phyloP scores from a whole-genome alignment of 2,329 filamentous ascomycete species.

The Diaporthe ampelina region DNA sequence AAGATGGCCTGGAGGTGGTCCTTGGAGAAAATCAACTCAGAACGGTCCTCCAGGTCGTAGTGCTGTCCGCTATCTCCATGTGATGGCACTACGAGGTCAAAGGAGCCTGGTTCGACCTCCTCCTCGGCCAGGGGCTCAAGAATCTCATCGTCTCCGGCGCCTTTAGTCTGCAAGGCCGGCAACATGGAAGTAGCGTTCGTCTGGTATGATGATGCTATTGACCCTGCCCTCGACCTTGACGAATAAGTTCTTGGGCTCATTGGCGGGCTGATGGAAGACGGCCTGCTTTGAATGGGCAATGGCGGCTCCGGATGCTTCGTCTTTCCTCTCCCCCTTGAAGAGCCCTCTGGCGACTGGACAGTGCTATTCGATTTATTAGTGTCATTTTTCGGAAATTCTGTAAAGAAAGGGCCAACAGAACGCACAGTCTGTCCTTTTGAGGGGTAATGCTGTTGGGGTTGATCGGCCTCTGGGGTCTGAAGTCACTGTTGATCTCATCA shows the following conservation, averaged over 20 bases:
- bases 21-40: slow-evolving; percentile 75
- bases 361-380: background rate
- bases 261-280: slow-evolving; percentile 19
- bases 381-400: background rate
- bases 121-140: slow-evolving; percentile 56
- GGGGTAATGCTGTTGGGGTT: slow-evolving; percentile 12
- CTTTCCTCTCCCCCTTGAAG: background rate
- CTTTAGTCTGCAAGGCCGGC: slow-evolving; percentile 59
- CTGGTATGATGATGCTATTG: slow-evolving; percentile 41
- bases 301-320: background rate
- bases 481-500: background rate
- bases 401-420: background rate
- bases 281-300: slow-evolving; percentile 2
- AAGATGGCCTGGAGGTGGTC: slow-evolving; percentile 78
- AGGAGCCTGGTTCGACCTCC: slow-evolving; percentile 65
- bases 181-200: slow-evolving; percentile 40
- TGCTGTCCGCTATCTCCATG: slow-evolving; percentile 48
- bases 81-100: slow-evolving; percentile 57
- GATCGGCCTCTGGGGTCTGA: background rate
- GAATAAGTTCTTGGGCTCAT: slow-evolving; percentile 24
- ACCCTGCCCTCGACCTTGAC: slow-evolving; percentile 34
- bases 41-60: slow-evolving; percentile 74
- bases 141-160: slow-evolving; percentile 53
- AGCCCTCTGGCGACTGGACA: slow-evolving; percentile 5
- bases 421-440: slow-evolving; percentile 12